A percentile compares a stretch with the other conserved stretches of the same genome.
These are phyloP conservation scores for Ceratocystis eucalypticola DNA, from an alignment of 2,329 filamentous ascomycete genomes.

Conservation along the genomic window DNA sequence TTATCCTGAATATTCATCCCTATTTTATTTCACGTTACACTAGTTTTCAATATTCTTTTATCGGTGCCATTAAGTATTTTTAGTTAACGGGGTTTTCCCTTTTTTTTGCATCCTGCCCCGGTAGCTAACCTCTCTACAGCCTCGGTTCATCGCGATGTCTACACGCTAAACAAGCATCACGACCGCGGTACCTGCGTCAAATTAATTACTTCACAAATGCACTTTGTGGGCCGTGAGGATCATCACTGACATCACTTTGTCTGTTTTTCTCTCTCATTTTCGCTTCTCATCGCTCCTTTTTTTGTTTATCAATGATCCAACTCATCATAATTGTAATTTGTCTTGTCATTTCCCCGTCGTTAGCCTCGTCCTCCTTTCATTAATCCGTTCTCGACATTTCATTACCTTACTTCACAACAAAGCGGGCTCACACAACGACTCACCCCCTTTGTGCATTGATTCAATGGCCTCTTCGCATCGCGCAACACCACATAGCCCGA, in stretches of 20 bases:
- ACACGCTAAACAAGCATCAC: conserved; percentile 4
- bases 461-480: not conserved
- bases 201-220: not conserved
- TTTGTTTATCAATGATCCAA: not conserved
- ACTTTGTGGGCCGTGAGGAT: not conserved
- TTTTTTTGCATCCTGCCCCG: conserved; percentile 11
- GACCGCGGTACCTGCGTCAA: not conserved
- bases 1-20: not conserved
- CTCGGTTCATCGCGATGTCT: conserved; percentile 17
- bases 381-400: not conserved
- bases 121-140: not conserved
- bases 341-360: not conserved
- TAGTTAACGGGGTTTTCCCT: not conserved
- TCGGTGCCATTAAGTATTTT: not conserved
- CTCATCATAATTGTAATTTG: not conserved
- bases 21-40: not conserved
- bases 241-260: not conserved
- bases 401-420: not conserved
- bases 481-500: not conserved
- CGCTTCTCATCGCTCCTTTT: not conserved
- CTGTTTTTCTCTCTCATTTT: not conserved
- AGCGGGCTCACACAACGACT: not conserved
- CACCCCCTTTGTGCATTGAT: too few relatives aligned
- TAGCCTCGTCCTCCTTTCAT: not conserved
- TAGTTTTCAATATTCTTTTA: not conserved